Evolutionary conservation across 2,329 filamentous ascomycete species (phyloP).

Genomic region (Metarhizium album): DNA sequence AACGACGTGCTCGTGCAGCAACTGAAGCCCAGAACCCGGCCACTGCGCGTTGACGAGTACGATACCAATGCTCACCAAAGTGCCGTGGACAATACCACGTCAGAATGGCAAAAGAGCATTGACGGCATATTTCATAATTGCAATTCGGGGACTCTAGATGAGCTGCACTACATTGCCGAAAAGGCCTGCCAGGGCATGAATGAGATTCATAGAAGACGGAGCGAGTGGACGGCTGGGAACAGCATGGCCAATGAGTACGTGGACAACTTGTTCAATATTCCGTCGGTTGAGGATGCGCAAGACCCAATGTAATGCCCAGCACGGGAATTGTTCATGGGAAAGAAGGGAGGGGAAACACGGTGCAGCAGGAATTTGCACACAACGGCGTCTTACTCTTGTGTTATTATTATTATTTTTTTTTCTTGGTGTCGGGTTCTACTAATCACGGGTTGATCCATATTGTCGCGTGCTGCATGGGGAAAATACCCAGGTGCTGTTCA

Average conservation of each 20-base stretch:
- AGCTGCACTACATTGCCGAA: constrained; percentile 33
- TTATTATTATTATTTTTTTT: background rate
- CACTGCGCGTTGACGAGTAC: constrained; percentile 21
- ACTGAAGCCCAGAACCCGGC: constrained; percentile 16
- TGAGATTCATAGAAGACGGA: constrained; percentile 26
- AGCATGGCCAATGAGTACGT: constrained; percentile 21
- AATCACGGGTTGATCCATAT: background rate
- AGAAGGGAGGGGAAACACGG: too few relatives aligned
- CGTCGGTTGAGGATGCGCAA: constrained; percentile 6
- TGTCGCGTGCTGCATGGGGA: background rate
- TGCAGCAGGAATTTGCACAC: background rate
- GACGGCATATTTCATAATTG: constrained; percentile 34
- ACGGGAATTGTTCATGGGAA: background rate
- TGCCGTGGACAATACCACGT: constrained; percentile 28
- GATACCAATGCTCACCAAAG: constrained; percentile 25
- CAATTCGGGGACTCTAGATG: constrained; percentile 31
- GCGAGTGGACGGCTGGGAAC: constrained; percentile 18
- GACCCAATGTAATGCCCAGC: background rate
- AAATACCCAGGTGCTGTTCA: background rate
- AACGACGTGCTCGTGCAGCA: constrained; percentile 16
- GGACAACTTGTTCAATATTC: constrained; percentile 16
- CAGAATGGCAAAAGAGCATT: constrained; percentile 30
- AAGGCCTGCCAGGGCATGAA: constrained; percentile 33
- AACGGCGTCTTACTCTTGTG: background rate
- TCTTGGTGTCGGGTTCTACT: background rate